Percentiles rank a stretch among this genome's conserved stretches.
phyloP scores from a whole-genome alignment of 1,139 yeast genomes.

The Zhuliangozyma blackwelliae region DNA sequence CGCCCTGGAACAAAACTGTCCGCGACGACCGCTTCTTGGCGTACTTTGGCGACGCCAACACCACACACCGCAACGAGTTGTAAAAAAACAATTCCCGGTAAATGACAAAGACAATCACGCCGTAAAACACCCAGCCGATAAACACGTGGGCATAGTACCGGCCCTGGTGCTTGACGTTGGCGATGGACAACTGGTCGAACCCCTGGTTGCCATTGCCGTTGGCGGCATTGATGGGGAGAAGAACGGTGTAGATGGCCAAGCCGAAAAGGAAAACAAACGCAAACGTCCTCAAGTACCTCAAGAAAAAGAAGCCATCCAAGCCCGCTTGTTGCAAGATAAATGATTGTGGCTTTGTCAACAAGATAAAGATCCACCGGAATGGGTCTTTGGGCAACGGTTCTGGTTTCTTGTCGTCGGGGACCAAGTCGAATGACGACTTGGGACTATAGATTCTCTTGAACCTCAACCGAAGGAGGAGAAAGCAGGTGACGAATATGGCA shows the following conservation, averaged over 20 bases:
- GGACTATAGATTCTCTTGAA: constrained; percentile 67
- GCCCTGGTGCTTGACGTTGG: constrained; percentile 54
- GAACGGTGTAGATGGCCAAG: constrained; percentile 46
- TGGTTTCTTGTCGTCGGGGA: constrained; percentile 58
- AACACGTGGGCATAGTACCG: constrained; percentile 86
- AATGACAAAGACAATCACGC: constrained; percentile 61
- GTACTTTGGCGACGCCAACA: constrained; percentile 75
- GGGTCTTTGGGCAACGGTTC: constrained; percentile 62
- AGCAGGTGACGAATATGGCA: constrained; percentile 48
- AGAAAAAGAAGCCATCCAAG: constrained; percentile 67
- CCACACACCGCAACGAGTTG: constrained; percentile 75
- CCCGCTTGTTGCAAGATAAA: constrained; percentile 71
- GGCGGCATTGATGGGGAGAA: constrained; percentile 63
- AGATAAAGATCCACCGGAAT: constrained; percentile 55
- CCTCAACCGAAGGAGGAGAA: constrained; percentile 50
- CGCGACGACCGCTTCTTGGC: constrained; percentile 70
- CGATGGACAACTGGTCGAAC: constrained; percentile 71
- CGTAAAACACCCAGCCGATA: constrained; percentile 75
- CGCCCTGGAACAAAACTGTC: constrained; percentile 74
- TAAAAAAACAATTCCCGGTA: constrained; percentile 82
- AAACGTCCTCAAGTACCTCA: constrained; percentile 52
- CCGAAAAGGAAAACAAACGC: constrained; percentile 39
- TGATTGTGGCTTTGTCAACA: constrained; percentile 58
- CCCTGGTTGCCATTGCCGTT: constrained; percentile 58
- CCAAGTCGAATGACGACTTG: constrained; percentile 53